phyloP scores from a whole-genome alignment of 371 early-diverging fungal species.

The Mucor lusitanicus region DNA sequence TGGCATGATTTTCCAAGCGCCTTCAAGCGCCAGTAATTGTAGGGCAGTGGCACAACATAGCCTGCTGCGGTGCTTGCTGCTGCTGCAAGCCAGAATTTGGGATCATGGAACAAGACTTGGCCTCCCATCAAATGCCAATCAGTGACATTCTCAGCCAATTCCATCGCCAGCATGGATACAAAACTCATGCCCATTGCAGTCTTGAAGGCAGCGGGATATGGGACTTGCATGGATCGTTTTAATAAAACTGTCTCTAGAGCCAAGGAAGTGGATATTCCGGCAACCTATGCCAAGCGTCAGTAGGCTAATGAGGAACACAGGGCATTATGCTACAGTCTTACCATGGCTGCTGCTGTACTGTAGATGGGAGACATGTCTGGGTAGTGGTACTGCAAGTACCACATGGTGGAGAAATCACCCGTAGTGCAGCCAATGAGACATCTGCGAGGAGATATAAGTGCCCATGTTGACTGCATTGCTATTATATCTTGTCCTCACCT shows the following conservation, averaged over 20 bases:
- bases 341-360: constrained; percentile 52
- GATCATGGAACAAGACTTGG: constrained; percentile 45
- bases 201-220: constrained; percentile 43
- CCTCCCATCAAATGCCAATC: constrained; percentile 59
- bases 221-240: constrained; percentile 42
- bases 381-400: constrained; percentile 49
- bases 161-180: constrained; percentile 63
- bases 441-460: constrained; percentile 13
- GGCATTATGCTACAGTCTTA: constrained; percentile 4
- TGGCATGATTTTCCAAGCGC: constrained; percentile 54
- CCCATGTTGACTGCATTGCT: not conserved
- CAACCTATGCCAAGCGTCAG: constrained; percentile 18
- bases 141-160: constrained; percentile 52
- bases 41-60: constrained; percentile 55
- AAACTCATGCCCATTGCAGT: constrained; percentile 62
- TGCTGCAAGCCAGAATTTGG: constrained; percentile 54
- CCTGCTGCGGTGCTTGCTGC: constrained; percentile 47
- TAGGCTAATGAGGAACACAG: not conserved
- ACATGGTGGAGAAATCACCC: constrained; percentile 56
- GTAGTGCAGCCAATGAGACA: constrained; percentile 56
- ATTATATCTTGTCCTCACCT: constrained; percentile 18
- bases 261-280: constrained; percentile 53
- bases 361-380: constrained; percentile 42
- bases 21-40: constrained; percentile 57
- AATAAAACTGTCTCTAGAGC: constrained; percentile 52